Conservation (phyloP, 345 rosid species). For the Populus euphratica region DNA sequence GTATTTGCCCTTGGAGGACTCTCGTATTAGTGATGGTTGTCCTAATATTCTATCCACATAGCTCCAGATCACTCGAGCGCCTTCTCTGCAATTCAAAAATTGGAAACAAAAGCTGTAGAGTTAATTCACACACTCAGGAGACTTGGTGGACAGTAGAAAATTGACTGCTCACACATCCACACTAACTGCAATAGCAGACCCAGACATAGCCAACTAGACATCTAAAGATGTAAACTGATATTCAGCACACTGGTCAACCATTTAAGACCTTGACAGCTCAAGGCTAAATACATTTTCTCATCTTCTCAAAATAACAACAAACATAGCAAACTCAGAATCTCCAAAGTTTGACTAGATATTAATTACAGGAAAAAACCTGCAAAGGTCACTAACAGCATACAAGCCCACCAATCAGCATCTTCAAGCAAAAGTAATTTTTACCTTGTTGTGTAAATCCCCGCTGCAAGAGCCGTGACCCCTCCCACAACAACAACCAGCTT, state of each 20-base stretch:
- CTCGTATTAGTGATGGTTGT: constrained; percentile 95
- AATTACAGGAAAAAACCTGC: background rate
- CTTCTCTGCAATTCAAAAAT: constrained; percentile 64
- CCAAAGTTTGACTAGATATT: background rate
- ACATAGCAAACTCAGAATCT: background rate
- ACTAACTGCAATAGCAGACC: background rate
- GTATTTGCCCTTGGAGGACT: constrained; percentile 95
- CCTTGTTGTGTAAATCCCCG: constrained; percentile 97
- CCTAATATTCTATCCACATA: constrained; percentile 95
- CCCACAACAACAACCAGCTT: constrained; percentile 95
- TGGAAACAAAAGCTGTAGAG: constrained; percentile 3
- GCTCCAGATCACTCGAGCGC: constrained; percentile 96
- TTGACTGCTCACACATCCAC: background rate
- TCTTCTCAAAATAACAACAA: background rate
- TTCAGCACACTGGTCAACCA: background rate
- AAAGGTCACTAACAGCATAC: background rate
- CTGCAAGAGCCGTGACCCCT: constrained; percentile 95
- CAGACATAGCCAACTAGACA: background rate
- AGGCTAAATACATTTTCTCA: background rate
- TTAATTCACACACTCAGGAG: background rate
- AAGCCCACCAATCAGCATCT: background rate
- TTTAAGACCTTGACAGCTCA: background rate
- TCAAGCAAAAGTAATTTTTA: constrained; percentile 20
- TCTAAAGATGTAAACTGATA: background rate
- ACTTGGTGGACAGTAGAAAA: background rate